Evolutionary conservation across 768 basidiomycete genomes (phyloP), one percentile per base, ranked within the genome.

Genomic region (Asterophora parasitica): DNA sequence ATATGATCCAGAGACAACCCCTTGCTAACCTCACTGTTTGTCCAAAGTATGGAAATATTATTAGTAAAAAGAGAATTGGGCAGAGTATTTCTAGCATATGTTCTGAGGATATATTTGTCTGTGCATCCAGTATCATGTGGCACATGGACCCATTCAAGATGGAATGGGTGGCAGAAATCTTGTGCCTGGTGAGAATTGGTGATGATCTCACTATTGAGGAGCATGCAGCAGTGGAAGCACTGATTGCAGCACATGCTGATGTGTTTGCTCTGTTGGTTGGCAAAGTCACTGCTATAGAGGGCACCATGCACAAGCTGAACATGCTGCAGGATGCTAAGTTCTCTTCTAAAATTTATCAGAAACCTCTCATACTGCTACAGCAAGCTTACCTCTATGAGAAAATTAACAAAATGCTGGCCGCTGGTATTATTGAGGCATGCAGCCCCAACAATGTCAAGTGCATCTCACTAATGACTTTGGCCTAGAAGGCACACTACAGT

Each of bases 371-470:
- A 0, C 58, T 57, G 19, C 56, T 61, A 0, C 72, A 73, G 49
- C 37, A 52, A 11, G 50, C 50, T n/a, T 70, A 58, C 42, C 30
- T 68, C 4, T 43, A 65, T 23, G 27, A 51, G 8, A 59, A 58
- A 17, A 47, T 76, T 0, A 62, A 71, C n/a, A 58, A 65, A 16
- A 63, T 77, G 60, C 32, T 61, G 7, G 50, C 38, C 2, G 69
- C 69, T 1, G 70, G 64, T 0, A 60, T 74, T 1, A 65, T 74
- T 4, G 48, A 49, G 20, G 52, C 43, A 2, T 62, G 65, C 10
- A 30, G 54, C 10, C 63, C 64, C 3, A 28, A 53, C 0, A 54
- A 45, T 13, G 45, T 46, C 3, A 37, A 38, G 16, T 46, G 45
- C 30, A 55, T 66, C 0, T 54, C 60, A 3, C 63, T 58, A 3